Evolutionary conservation across 73 alveolate species (phyloP).

Genomic region (Symbiodinium pilosum): DNA sequence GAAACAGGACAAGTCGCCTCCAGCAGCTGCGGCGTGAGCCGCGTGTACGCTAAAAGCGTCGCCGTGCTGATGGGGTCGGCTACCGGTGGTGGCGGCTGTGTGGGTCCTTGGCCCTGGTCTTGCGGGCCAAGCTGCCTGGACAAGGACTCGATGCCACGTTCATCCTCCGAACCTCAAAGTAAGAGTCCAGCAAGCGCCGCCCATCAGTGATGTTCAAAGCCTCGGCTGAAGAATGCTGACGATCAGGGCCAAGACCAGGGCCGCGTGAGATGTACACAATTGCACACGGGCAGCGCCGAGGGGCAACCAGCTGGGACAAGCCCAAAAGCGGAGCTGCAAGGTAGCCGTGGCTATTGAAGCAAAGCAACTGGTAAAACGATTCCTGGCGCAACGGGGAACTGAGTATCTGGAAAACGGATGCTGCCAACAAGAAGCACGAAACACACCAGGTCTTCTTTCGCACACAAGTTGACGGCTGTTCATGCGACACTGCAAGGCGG

Average conservation of each 20-base stretch:
- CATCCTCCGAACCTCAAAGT: background rate
- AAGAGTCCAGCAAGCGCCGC: background rate
- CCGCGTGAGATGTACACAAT: background rate
- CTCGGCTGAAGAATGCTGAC: background rate
- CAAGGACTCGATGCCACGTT: no score
- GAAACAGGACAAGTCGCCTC: background rate
- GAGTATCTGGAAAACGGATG: no score
- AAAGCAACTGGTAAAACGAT: constrained; percentile 46
- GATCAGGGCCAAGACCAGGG: background rate
- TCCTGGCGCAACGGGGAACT: background rate
- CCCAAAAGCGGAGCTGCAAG: background rate
- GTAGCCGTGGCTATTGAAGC: constrained; percentile 24
- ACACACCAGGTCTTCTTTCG: no score
- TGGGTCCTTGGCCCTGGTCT: background rate
- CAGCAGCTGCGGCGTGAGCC: constrained; percentile 1
- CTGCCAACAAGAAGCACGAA: no score
- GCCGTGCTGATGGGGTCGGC: constrained; percentile 38
- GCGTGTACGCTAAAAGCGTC: constrained; percentile 35
- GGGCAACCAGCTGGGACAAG: constrained; percentile 27
- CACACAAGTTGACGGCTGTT: no score
- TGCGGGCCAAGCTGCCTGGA: no score
- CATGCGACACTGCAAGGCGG: no score
- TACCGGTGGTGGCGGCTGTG: background rate
- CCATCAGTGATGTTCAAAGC: background rate
- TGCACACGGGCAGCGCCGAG: background rate